Evolutionary conservation across 2,329 filamentous ascomycete genomes (phyloP).

Genomic region (Colletotrichum viniferum): DNA sequence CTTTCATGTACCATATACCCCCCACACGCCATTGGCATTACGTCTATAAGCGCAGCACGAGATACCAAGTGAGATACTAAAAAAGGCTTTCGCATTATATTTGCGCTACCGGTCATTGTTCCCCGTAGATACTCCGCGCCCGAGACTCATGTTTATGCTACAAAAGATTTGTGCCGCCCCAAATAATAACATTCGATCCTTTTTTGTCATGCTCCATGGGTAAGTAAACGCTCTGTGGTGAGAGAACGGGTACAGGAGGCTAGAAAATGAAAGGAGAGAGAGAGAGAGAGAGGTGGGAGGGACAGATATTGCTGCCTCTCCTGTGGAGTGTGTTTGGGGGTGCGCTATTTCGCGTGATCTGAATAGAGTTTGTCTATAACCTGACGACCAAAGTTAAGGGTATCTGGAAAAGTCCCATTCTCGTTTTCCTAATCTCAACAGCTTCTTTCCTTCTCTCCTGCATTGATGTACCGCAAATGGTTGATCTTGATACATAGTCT

Average conservation of each 20-base stretch:
- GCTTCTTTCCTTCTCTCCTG: neutral
- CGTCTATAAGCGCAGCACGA: neutral
- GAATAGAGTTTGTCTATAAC: constrained; percentile 38
- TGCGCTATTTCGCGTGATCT: constrained; percentile 24
- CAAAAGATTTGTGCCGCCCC: neutral
- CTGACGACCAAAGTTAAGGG: constrained; percentile 36
- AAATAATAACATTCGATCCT: neutral
- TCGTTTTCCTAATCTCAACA: constrained; percentile 19
- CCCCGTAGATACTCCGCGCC: neutral
- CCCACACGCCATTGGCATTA: neutral
- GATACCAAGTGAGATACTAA: neutral
- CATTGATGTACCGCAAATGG: neutral
- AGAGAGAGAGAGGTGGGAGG: neutral
- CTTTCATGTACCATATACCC: neutral
- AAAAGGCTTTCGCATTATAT: neutral
- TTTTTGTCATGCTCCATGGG: neutral
- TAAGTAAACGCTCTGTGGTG: neutral
- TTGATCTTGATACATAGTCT: neutral
- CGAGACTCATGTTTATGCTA: neutral
- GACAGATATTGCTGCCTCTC: neutral
- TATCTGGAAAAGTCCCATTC: constrained; percentile 31
- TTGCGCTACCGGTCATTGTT: neutral
- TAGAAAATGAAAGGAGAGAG: constrained; percentile 5
- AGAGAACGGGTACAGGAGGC: neutral
- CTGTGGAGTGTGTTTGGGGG: neutral